Evolutionary conservation across 805 yeast species (phyloP).

Genomic region (Candida anglica): DNA sequence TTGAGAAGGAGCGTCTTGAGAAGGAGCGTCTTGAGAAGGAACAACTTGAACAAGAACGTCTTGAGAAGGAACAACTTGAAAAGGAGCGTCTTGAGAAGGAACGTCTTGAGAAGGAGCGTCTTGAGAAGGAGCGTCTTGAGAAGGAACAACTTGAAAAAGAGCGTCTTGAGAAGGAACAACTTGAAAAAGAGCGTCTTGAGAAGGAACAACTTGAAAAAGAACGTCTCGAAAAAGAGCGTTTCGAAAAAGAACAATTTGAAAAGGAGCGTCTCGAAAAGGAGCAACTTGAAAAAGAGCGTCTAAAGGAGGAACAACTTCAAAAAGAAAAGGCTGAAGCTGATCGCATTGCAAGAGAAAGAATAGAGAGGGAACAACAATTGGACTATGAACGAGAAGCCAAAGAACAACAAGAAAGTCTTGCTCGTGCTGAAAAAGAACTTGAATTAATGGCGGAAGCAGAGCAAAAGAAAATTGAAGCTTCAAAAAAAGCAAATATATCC

Average conservation of each 20-base stretch:
- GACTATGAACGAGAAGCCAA: constrained; percentile 3
- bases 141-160: not conserved
- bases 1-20: constrained; percentile 2
- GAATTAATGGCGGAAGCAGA: no score
- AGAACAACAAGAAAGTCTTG: constrained; percentile 1
- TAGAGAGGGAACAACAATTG: not conserved
- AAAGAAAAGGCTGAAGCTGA: not conserved
- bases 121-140: not conserved
- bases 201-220: constrained; percentile 2
- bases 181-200: constrained; percentile 1
- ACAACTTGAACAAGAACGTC: constrained; percentile 1
- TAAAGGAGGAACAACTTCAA: not conserved
- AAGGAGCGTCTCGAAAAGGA: not conserved
- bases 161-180: constrained; percentile 1
- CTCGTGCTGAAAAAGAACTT: no score
- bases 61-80: constrained; percentile 1
- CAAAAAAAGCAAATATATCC: no score
- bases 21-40: constrained; percentile 2
- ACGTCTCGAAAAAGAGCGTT: no score
- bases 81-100: not conserved
- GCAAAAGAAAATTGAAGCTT: no score
- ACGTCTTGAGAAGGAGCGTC: not conserved
- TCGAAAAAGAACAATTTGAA: not conserved
- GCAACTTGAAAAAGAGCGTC: not conserved
- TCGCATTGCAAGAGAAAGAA: not conserved